A percentile compares a stretch with the other conserved stretches of the same genome.
Evolutionary conservation across 768 basidiomycete genomes (phyloP).

Genomic region (Calocera viscosa): DNA sequence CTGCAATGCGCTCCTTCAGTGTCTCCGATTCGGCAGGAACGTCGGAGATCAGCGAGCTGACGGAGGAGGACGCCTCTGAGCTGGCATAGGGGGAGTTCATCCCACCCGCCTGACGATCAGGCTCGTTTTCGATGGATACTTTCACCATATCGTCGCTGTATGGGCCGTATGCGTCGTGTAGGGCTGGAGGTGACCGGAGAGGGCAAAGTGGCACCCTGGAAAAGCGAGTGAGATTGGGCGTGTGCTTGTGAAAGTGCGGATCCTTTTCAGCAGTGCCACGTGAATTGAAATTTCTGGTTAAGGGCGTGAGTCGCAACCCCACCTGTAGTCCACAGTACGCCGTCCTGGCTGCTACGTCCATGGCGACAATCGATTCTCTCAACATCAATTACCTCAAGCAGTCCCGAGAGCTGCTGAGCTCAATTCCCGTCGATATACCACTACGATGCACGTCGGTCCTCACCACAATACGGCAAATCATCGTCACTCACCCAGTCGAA

Average conservation of each 20-base stretch:
- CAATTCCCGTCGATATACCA: not conserved
- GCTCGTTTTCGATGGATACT: slow-evolving; percentile 6
- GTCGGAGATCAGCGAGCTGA: slow-evolving; percentile 68
- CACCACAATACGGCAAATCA: not conserved
- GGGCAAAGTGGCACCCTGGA: not conserved
- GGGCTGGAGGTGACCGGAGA: not conserved
- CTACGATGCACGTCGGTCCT: not conserved
- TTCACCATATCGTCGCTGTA: not conserved
- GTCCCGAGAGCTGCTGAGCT: not conserved
- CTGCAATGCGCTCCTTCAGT: slow-evolving; percentile 71
- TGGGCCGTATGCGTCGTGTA: not conserved
- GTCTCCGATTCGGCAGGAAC: slow-evolving; percentile 58
- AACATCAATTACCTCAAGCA: slow-evolving; percentile 1
- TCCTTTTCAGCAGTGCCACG: not conserved
- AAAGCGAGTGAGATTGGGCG: not conserved
- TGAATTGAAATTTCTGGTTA: not conserved
- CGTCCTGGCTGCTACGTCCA: not conserved
- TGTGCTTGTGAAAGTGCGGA: not conserved
- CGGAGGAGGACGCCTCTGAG: slow-evolving; percentile 54
- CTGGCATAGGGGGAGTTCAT: slow-evolving; percentile 59
- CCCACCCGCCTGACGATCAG: slow-evolving; percentile 6
- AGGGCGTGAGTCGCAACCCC: not conserved
- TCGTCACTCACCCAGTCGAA: not conserved
- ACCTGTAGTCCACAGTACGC: not conserved
- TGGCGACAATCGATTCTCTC: not conserved